These are phyloP conservation scores for Aegilops sharonensis DNA, from an alignment of 176 grass and related monocot genomes.

Conservation along the genomic window DNA sequence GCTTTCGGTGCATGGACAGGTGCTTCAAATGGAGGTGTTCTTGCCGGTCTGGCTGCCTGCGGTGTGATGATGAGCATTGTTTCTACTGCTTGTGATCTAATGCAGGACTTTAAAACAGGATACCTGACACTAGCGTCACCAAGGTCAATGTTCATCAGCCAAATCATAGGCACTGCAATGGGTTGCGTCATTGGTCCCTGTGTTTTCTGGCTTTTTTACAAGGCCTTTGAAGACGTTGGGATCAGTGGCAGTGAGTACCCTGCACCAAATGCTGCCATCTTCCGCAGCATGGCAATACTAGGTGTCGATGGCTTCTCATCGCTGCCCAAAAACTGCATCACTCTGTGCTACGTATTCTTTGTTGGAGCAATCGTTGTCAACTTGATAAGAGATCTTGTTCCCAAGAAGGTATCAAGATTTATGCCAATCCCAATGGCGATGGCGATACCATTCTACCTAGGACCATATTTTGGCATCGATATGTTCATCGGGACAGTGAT, in stretches of 20 bases:
- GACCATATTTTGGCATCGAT: slow-evolving; percentile 30
- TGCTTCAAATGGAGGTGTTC: slow-evolving; percentile 32
- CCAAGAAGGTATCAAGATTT: slow-evolving; percentile 21
- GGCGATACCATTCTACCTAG: slow-evolving; percentile 33
- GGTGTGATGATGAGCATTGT: slow-evolving; percentile 42
- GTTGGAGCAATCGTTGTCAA: not conserved
- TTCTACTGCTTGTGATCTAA: slow-evolving; percentile 18
- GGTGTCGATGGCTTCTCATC: slow-evolving; percentile 34
- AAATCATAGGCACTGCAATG: slow-evolving; percentile 34
- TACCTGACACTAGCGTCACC: slow-evolving; percentile 30
- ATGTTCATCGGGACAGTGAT: slow-evolving; percentile 33
- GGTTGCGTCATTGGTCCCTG: slow-evolving; percentile 32
- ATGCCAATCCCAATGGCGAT: slow-evolving; percentile 33
- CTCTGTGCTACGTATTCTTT: slow-evolving; percentile 10
- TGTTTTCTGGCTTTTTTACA: slow-evolving; percentile 42
- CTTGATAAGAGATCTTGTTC: slow-evolving; percentile 32
- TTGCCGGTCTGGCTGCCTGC: slow-evolving; percentile 20
- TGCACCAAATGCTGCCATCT: slow-evolving; percentile 30
- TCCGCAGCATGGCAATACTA: slow-evolving; percentile 22
- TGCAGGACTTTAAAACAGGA: slow-evolving; percentile 39
- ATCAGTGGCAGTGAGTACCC: slow-evolving; percentile 21
- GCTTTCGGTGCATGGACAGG: slow-evolving; percentile 21
- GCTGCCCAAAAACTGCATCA: slow-evolving; percentile 23
- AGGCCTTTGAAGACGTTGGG: slow-evolving; percentile 18
- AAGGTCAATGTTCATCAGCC: slow-evolving; percentile 41